Evolutionary conservation across 495 filamentous ascomycete genomes (phyloP), one percentile per base, ranked within the genome.

Genomic region (Penicillium salamii): DNA sequence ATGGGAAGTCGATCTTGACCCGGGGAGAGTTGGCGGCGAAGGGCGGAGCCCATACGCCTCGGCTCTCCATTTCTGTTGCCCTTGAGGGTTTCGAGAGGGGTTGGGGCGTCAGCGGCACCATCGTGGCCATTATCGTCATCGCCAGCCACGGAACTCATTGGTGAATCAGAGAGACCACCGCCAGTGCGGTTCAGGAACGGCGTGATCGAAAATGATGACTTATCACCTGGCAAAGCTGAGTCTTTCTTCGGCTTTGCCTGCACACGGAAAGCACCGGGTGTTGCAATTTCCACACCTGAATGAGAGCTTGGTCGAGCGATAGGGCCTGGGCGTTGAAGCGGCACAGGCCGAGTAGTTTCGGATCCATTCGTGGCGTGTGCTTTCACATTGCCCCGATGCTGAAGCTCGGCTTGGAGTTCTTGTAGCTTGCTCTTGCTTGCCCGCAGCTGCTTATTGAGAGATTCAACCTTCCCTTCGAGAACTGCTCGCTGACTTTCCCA

Each of bases 121-220:
- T 26, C 23, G 8, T 26, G 23, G 23, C 23, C 23, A n/a, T 57
- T 28, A 24, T 69, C 65, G 44, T 68, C 54, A 14, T 59, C 43
- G 12, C 70, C 64, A 35, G 58, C 58, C 13, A 67, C 66, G 18
- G 67, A 66, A 42, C 62, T 69, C 20, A 43, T 52, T 7, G 75
- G 63, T 36, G 73, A 73, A 31, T 77, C 76, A 32, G 68, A 66
- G 7, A 69, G 65, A n/a, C 75, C 68, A 34, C 78, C 68, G 33
- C 78, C 73, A 6, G 86, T 88, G 43, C 88, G 85, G 70, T 92
- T 95, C 23, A 97, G 70, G 66, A 91, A 95, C 1, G 91, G 91
- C 1, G 91, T 97, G 53, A 97, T 91, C 9, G 90, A 93, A 62
- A 97, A 97, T 15, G 77, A 82, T 1, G 90, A 95, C 65, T 95